Conservation (phyloP, 2,329 filamentous ascomycete species). For the Cylindrodendrum hubeiense region DNA sequence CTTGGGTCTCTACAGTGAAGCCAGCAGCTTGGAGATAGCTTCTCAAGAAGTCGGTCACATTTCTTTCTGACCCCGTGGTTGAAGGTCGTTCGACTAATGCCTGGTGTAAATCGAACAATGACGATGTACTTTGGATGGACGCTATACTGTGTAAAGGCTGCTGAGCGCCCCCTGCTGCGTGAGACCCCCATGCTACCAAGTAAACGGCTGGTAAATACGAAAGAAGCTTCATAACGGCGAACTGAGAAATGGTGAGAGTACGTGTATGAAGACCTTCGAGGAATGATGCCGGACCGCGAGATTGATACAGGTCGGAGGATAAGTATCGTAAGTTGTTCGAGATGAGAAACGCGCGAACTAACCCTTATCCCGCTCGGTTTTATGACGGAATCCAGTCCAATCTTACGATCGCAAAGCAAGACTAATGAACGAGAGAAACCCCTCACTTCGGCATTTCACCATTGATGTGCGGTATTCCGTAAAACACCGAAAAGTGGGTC, state of each 20-base stretch:
- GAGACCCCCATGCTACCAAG: background rate
- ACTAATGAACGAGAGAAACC: background rate
- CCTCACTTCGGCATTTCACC: background rate
- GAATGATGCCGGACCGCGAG: background rate
- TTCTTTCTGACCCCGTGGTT: background rate
- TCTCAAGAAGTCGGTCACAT: background rate
- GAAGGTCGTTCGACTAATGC: background rate
- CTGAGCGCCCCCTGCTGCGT: background rate
- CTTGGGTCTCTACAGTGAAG: constrained; percentile 51
- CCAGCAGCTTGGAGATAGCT: constrained; percentile 64
- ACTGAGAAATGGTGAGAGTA: background rate
- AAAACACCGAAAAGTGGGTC: background rate
- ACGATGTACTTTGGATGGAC: background rate
- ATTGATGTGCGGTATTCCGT: background rate
- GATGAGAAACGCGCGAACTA: background rate
- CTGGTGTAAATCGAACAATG: background rate
- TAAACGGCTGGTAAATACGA: background rate
- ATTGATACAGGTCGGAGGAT: background rate
- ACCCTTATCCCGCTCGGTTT: background rate
- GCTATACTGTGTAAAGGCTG: background rate
- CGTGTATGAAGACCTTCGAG: background rate
- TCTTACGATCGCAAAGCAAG: background rate
- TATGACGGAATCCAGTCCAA: background rate
- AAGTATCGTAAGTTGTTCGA: background rate
- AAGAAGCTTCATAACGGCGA: background rate